Evolutionary conservation across 257 asterid genomes (phyloP).

Genomic region (Marsdenia floribunda): DNA sequence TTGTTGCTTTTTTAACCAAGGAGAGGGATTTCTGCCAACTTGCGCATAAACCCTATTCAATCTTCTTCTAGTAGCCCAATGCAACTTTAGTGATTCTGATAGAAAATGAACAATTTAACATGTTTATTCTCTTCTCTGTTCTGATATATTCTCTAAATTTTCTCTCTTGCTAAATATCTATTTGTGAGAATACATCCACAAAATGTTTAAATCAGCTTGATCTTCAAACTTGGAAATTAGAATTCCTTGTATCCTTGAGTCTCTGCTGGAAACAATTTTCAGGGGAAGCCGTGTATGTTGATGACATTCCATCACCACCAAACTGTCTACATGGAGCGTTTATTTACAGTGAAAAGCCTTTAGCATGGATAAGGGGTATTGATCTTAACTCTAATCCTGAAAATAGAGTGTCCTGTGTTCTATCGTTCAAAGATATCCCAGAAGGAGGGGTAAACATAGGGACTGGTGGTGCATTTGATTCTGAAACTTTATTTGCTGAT

Average conservation of each 20-base stretch:
- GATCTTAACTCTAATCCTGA: slow-evolving; percentile 25
- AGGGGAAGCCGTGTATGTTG: slow-evolving; percentile 78
- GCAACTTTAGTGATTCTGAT: too few species aligned
- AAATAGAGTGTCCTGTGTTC: slow-evolving; percentile 28
- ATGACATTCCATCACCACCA: slow-evolving; percentile 74
- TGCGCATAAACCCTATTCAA: too few species aligned
- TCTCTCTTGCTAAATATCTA: not conserved
- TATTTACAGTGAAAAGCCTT: slow-evolving; percentile 55
- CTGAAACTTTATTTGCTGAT: slow-evolving; percentile 55
- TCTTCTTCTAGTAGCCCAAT: too few species aligned
- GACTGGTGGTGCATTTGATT: slow-evolving; percentile 25
- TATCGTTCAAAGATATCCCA: slow-evolving; percentile 59
- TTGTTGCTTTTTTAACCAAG: too few species aligned
- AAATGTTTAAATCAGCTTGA: too few species aligned
- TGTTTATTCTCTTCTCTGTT: too few species aligned
- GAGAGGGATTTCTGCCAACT: too few species aligned
- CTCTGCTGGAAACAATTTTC: slow-evolving; percentile 15
- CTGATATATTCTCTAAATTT: not conserved
- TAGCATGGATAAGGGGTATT: slow-evolving; percentile 45
- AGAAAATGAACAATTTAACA: too few species aligned
- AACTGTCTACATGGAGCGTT: slow-evolving; percentile 59
- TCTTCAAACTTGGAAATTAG: too few species aligned
- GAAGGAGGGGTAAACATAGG: slow-evolving; percentile 54
- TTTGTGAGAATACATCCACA: not conserved
- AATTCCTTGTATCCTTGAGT: not conserved